Conservation (phyloP, 495 filamentous ascomycete species). For the Trypethelium eluteriae region DNA sequence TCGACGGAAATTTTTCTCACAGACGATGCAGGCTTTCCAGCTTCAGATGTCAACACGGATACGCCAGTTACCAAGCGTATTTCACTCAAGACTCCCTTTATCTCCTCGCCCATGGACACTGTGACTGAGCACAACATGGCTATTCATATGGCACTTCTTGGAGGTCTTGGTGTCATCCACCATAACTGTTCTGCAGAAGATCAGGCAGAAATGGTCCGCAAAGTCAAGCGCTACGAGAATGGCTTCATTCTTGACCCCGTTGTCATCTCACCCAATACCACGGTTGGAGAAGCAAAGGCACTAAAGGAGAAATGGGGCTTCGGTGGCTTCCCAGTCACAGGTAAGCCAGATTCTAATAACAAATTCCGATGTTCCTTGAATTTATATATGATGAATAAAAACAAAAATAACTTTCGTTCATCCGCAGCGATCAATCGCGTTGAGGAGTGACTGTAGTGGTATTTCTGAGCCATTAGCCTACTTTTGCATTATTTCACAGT, state of each 20-base stretch:
- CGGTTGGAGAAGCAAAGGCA: constrained; percentile 82
- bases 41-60: constrained; percentile 80
- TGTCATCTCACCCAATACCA: constrained; percentile 78
- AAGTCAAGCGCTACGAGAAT: constrained; percentile 99
- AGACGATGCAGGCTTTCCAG: constrained; percentile 62
- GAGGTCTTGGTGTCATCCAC: constrained; percentile 94
- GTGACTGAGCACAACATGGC: constrained; percentile 99
- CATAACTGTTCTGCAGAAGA: constrained; percentile 95
- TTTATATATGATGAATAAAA: constrained; percentile 61
- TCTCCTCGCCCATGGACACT: constrained; percentile 98
- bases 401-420: constrained; percentile 99
- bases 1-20: constrained; percentile 12
- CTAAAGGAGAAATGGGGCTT: constrained; percentile 98
- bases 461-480: constrained; percentile 8
- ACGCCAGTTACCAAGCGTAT: constrained; percentile 90
- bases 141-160: constrained; percentile 95
- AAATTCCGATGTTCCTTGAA: constrained; percentile 5
- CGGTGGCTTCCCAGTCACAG: constrained; percentile 96
- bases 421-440: constrained; percentile 81
- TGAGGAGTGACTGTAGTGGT: constrained; percentile 61
- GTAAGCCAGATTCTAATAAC: constrained; percentile 51
- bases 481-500: background rate
- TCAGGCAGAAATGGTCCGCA: constrained; percentile 97
- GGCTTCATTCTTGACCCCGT: constrained; percentile 97
- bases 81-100: constrained; percentile 83